phyloP scores from a whole-genome alignment of 2,329 filamentous ascomycete species.

The Talaromyces sp. region DNA sequence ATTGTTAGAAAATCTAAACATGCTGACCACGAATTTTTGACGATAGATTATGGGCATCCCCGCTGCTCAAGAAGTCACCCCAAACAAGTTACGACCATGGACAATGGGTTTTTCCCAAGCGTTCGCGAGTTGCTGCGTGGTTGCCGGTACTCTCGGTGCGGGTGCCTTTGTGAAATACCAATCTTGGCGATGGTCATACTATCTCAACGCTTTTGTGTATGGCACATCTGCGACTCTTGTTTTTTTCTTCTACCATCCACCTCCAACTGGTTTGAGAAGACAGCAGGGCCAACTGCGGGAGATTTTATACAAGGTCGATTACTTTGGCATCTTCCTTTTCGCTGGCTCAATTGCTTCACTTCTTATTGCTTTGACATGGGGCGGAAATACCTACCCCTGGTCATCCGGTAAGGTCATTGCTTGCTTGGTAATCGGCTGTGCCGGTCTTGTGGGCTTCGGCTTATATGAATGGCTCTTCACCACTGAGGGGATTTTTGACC shows the following conservation, averaged over 20 bases:
- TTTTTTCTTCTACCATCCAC: neutral
- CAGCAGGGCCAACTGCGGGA: neutral
- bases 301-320: neutral
- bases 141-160: neutral
- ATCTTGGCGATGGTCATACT: neutral
- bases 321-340: neutral
- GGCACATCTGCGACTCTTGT: neutral
- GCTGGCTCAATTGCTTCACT: neutral
- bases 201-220: neutral
- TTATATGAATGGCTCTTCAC: neutral
- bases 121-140: neutral
- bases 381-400: neutral
- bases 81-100: neutral
- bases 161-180: neutral
- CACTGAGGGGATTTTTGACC: neutral
- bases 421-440: neutral
- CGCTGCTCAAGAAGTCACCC: neutral
- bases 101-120: neutral
- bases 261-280: neutral
- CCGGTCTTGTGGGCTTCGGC: neutral
- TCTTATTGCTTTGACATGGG: neutral
- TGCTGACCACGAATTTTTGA: neutral
- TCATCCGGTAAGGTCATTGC: neutral
- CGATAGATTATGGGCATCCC: neutral
- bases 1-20: fast-evolving